phyloP scores from a whole-genome alignment of 495 filamentous ascomycete genomes.

The Hypoxylon fuscum region DNA sequence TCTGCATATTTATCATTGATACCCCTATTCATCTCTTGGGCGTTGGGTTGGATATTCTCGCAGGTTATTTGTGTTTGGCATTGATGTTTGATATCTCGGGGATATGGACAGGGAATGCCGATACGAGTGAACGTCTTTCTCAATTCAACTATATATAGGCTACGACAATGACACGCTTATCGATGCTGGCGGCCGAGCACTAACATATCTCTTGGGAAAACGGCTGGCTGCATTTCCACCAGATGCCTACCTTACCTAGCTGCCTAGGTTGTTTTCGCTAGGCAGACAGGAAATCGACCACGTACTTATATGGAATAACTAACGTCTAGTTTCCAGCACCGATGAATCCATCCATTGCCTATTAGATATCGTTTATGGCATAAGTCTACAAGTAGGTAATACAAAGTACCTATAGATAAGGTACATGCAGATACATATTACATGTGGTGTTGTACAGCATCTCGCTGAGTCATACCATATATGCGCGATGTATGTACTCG shows the following conservation, averaged over 20 bases:
- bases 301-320: background rate
- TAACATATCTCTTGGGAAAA: background rate
- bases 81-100: background rate
- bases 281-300: background rate
- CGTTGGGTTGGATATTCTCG: conserved; percentile 4
- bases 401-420: too few species aligned
- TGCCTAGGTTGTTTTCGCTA: background rate
- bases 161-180: background rate
- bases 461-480: conserved; percentile 1
- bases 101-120: background rate
- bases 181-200: background rate
- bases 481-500: too few species aligned
- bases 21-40: conserved; percentile 21
- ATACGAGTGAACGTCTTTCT: conserved; percentile 11
- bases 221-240: background rate
- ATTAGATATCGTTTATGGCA: background rate
- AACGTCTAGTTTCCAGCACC: too few species aligned
- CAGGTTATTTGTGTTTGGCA: background rate
- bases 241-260: background rate
- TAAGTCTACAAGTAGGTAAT: background rate
- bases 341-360: background rate
- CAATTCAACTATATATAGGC: background rate
- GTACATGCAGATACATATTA: too few species aligned
- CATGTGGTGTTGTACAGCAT: background rate
- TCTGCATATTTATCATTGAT: conserved; percentile 30